These are phyloP conservation scores for Sarocladium strictum DNA, from an alignment of 2,329 filamentous ascomycete genomes.

Conservation along the genomic window DNA sequence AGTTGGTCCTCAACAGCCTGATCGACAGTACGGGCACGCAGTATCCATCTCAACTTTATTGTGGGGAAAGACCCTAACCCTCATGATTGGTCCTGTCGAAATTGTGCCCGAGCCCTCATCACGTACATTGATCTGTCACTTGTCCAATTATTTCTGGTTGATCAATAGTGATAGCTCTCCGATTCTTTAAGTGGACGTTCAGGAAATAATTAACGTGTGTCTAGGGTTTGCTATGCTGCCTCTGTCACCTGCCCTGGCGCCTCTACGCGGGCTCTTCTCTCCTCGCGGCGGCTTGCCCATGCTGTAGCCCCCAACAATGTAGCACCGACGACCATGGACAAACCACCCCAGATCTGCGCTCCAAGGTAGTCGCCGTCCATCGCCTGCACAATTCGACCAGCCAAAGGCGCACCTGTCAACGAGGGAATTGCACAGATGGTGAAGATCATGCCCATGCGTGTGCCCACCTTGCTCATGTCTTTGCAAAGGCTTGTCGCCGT, in stretches of 20 bases:
- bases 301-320: not conserved
- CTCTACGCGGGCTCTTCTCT: not conserved
- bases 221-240: no score
- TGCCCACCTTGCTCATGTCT: conserved; percentile 48
- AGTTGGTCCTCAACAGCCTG: no score
- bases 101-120: no score
- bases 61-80: not conserved
- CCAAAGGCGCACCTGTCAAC: conserved; percentile 48
- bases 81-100: not conserved
- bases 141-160: no score
- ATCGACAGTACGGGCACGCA: no score
- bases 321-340: conserved; percentile 1
- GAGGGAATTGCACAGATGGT: conserved; percentile 49
- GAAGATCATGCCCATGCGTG: conserved; percentile 55
- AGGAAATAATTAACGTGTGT: no score
- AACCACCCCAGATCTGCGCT: conserved; percentile 42
- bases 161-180: no score
- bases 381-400: conserved; percentile 42
- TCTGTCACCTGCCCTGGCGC: no score
- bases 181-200: no score
- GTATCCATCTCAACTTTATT: not conserved
- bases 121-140: no score
- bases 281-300: not conserved
- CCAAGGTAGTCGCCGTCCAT: conserved; percentile 32
- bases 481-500: conserved; percentile 37